Evolutionary conservation across 345 rosid genomes (phyloP), one percentile per base, ranked within the genome.

Genomic region (Salix koriyanagi): DNA sequence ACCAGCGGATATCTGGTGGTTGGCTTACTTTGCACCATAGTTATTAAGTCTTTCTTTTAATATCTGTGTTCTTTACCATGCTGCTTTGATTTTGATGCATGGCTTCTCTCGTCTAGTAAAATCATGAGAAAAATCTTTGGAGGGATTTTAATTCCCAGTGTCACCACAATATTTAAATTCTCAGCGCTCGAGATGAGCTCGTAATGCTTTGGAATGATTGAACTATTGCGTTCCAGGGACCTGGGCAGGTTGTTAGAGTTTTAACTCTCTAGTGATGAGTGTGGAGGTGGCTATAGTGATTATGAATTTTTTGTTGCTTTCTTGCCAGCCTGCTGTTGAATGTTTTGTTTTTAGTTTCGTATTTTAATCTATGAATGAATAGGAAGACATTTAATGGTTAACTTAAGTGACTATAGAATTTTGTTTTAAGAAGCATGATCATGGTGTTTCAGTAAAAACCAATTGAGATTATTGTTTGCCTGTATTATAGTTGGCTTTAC

Each of bases 1-100:
- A 41, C 61, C n/a, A 54, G 10, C 26, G 8, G 1, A 4, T 54
- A 19, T 11, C n/a, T 54, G 4, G 8, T 19, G n/a, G 23, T 56
- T 56, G 23, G 25, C 23, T n/a, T 21, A 8, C 26, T 54, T 54
- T 8, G 10, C 13, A 9, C 62, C 11, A n/a, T 11, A 56, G 5
- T n/a, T 56, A n/a, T 4, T 1, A 1, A 56, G 26, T 54, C 5
- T 4, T 3, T 54, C 8, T 21, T 21, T 54, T 21, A 7, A 23
- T 2, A 4, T 0, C 61, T 7, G 13, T 54, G 61, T 0, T 0
- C 10, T n/a, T 25, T 12, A 23, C n/a, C 15, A 5, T 58, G 64
- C 26, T 23, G 28, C 28, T 23, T 23, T 23, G 28, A 58, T 2
- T 58, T 23, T 23, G 62, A 58, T 2, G 13, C n/a, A 5, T 10